Base-by-base conservation (phyloP, 805 yeast genomes). In the Metschnikowia henanensis region DNA sequence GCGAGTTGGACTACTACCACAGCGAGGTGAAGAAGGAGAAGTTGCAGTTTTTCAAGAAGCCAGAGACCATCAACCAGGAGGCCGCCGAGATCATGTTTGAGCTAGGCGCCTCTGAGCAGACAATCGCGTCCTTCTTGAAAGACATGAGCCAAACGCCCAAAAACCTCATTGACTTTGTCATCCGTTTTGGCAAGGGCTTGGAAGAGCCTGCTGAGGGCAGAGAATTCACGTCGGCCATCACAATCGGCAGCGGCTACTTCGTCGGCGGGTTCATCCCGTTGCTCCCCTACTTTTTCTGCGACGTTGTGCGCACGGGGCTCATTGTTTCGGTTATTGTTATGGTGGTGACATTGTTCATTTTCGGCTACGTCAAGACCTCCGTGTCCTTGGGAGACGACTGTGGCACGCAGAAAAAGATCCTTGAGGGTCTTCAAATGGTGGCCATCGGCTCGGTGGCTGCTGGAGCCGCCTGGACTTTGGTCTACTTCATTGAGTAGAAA, bases 391-490 rank as follows among this genome's bases (percentile, higher is more conserved):
- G 95, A 43, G 81, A 79, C 19, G 90, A 82, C 49, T 79, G 87
- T 55, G 76, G 87, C n/a, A 57, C 61, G 2, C 56, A 61, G 50
- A 80, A 78, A 51, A 84, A 84, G 58, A 67, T 84, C 3, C 68
- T 73, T 39, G 97, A 91, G 64, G 98, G 97, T 34, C 45, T 84
- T 16, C 95, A 89, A 67, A 92, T 94, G 98, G 82, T 89, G 41
- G 66, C 84, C n/a, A 91, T 88, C 39, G 99, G 99, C 30, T 95
- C 97, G n/a, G 70, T 86, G 25, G 98, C 99, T 18, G 98, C 99
- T 4, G 95, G 96, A 4, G 87, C 95, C 19, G 99, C 99, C 9
- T 92, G 96, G 96, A 80, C 80, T 35, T 78, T 91, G 61, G 99
- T 92, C 26, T 84, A 82, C 61, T 63, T 84, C 51, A 81, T 92